phyloP scores from a whole-genome alignment of 1,284 basidiomycete genomes.

The Sanguinoderma infundibulare region DNA sequence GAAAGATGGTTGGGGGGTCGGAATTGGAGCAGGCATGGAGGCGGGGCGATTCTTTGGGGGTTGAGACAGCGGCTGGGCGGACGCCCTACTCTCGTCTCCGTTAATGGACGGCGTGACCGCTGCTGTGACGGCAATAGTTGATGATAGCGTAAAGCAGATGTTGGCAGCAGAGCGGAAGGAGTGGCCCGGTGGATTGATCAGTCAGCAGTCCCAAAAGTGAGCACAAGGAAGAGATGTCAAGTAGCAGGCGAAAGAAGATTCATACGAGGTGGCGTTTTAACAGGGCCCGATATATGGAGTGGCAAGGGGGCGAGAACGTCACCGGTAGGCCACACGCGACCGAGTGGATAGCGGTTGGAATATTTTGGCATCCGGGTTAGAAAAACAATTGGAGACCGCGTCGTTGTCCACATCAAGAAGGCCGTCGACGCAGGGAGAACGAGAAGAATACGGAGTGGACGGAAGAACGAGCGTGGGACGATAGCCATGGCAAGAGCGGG shows the following conservation, averaged over 20 bases:
- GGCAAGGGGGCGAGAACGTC: not conserved
- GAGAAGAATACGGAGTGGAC: not conserved
- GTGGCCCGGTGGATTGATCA: not conserved
- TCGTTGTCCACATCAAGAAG: not conserved
- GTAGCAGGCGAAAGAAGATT: too few relatives aligned
- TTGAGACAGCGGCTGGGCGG: slow-evolving; percentile 34
- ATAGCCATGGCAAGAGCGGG: not conserved
- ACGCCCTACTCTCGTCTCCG: slow-evolving; percentile 47
- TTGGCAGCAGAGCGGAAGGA: not conserved
- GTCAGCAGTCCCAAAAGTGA: not conserved
- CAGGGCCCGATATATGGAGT: too few relatives aligned
- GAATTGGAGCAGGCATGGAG: slow-evolving; percentile 42
- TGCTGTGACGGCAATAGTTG: too few relatives aligned
- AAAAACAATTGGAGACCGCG: not conserved
- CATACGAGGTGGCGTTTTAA: too few relatives aligned
- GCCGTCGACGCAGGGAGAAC: not conserved
- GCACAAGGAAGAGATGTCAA: too few relatives aligned
- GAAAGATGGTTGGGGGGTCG: slow-evolving; percentile 39
- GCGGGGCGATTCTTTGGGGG: slow-evolving; percentile 43
- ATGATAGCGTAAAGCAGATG: not conserved
- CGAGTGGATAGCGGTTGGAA: slow-evolving; percentile 2
- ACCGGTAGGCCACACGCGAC: not conserved
- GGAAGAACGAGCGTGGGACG: slow-evolving; percentile 4
- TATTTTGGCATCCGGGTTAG: not conserved
- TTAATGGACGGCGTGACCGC: slow-evolving; percentile 57